Evolutionary conservation across 2,329 filamentous ascomycete species (phyloP).

Genomic region (Ophiostoma sp.): DNA sequence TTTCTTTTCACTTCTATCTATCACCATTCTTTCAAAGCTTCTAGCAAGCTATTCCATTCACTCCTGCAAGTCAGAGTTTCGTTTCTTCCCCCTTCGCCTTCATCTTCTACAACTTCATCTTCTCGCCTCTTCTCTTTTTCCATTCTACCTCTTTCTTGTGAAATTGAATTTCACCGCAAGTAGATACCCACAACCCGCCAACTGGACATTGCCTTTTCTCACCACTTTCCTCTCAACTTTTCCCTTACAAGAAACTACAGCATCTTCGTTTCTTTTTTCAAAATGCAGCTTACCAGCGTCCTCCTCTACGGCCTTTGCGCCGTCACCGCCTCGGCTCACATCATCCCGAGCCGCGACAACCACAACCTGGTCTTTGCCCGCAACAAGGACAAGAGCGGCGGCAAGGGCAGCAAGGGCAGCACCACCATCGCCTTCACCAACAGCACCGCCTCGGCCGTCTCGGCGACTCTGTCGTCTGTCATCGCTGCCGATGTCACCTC

Average conservation of each 20-base stretch:
- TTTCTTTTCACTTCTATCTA: conserved; percentile 11
- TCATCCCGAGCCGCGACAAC: conserved; percentile 34
- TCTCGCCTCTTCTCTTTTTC: background rate
- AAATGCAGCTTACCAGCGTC: conserved; percentile 44
- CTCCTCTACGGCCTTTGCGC: conserved; percentile 42
- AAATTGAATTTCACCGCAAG: conserved; percentile 9
- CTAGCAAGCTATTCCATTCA: conserved; percentile 25
- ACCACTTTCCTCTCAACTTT: background rate
- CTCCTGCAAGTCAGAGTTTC: conserved; percentile 25
- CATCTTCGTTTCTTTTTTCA: conserved; percentile 27
- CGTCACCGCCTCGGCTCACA: conserved; percentile 40
- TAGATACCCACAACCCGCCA: conserved; percentile 11
- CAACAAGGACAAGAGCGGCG: conserved; percentile 21
- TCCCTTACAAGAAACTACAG: background rate
- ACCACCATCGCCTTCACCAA: conserved; percentile 13
- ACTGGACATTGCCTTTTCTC: conserved; percentile 1
- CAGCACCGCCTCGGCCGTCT: background rate
- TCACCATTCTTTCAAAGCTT: conserved; percentile 24
- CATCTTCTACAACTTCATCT: background rate
- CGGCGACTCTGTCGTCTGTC: background rate
- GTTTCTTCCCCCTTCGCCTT: conserved; percentile 24
- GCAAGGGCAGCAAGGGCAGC: conserved; percentile 1
- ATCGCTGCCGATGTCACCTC: background rate
- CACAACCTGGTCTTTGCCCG: conserved; percentile 33
- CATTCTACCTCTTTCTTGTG: conserved; percentile 12